phyloP scores from a whole-genome alignment of 208 protist species.

The Vickermania ingenoplastis region DNA sequence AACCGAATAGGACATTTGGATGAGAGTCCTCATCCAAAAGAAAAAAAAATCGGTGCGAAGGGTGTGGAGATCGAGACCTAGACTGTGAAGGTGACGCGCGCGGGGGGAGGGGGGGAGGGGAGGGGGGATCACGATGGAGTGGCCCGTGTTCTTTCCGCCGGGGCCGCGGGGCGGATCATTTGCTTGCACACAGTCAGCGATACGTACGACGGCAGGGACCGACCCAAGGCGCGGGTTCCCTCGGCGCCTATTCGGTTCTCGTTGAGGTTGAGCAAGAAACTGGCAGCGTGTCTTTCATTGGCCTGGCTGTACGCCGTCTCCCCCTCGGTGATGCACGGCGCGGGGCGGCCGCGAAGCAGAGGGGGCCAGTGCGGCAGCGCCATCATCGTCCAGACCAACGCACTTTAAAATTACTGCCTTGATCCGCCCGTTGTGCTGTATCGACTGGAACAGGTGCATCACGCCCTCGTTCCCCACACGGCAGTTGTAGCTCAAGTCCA shows the following conservation, averaged over 20 bases:
- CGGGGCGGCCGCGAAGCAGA: conserved; percentile 34
- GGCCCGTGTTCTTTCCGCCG: too few relatives aligned
- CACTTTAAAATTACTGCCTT: conserved; percentile 60
- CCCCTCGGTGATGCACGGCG: conserved; percentile 10
- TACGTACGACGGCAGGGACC: conserved; percentile 50
- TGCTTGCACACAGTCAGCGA: conserved; percentile 71
- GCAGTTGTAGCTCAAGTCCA: conserved; percentile 85
- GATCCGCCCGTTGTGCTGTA: conserved; percentile 29
- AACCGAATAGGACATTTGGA: too few relatives aligned
- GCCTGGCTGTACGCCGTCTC: background rate
- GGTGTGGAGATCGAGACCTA: too few relatives aligned
- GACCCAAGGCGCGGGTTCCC: conserved; percentile 44
- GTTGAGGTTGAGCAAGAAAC: conserved; percentile 79
- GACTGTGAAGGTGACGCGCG: too few relatives aligned
- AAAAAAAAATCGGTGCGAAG: too few relatives aligned
- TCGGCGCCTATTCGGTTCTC: conserved; percentile 67
- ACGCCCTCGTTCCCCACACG: conserved; percentile 57
- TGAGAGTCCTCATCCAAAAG: too few relatives aligned
- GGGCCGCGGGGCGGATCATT: too few relatives aligned
- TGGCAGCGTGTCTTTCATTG: conserved; percentile 9
- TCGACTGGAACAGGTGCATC: conserved; percentile 28
- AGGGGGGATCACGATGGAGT: too few relatives aligned
- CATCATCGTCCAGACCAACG: conserved; percentile 54
- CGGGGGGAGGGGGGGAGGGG: too few relatives aligned
- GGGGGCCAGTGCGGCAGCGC: conserved; percentile 28